phyloP scores from a whole-genome alignment of 441 rosid species.

The Melastoma candidum region DNA sequence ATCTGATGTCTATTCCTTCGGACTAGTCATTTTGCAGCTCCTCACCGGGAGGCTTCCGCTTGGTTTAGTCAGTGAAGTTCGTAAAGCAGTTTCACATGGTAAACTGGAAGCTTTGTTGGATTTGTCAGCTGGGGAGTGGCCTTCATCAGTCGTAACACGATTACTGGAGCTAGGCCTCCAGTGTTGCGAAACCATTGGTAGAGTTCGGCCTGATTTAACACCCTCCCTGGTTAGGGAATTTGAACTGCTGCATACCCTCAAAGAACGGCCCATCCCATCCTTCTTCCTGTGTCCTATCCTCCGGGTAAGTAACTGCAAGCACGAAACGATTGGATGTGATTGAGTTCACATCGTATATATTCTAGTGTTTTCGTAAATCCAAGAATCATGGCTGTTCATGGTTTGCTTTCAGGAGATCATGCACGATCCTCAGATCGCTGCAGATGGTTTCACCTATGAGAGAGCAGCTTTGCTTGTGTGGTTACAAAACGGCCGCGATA shows the following conservation, averaged over 20 bases:
- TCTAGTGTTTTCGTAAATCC: no score
- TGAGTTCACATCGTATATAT: no score
- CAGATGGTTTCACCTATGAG: conserved; percentile 72
- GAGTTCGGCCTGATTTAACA: conserved; percentile 46
- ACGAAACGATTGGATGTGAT: no score
- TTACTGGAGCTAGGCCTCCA: conserved; percentile 46
- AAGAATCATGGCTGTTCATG: background rate
- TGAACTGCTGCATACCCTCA: conserved; percentile 40
- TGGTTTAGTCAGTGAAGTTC: conserved; percentile 42
- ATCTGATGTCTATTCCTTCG: conserved; percentile 52
- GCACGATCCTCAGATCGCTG: conserved; percentile 73
- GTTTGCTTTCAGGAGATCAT: conserved; percentile 56
- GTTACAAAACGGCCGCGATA: conserved; percentile 48
- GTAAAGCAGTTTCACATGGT: conserved; percentile 34
- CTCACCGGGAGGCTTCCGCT: conserved; percentile 51
- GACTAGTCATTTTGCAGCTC: conserved; percentile 53
- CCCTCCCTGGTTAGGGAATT: conserved; percentile 54
- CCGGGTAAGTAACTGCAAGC: conserved; percentile 25
- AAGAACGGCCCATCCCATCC: conserved; percentile 50
- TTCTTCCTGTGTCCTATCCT: conserved; percentile 68
- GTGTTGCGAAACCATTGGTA: conserved; percentile 40
- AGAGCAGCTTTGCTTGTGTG: conserved; percentile 49
- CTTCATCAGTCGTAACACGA: conserved; percentile 31
- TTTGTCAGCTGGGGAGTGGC: conserved; percentile 67
- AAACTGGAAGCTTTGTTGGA: conserved; percentile 39